Conservation (phyloP, 2,329 filamentous ascomycete genomes). For the Talaromyces sp. region DNA sequence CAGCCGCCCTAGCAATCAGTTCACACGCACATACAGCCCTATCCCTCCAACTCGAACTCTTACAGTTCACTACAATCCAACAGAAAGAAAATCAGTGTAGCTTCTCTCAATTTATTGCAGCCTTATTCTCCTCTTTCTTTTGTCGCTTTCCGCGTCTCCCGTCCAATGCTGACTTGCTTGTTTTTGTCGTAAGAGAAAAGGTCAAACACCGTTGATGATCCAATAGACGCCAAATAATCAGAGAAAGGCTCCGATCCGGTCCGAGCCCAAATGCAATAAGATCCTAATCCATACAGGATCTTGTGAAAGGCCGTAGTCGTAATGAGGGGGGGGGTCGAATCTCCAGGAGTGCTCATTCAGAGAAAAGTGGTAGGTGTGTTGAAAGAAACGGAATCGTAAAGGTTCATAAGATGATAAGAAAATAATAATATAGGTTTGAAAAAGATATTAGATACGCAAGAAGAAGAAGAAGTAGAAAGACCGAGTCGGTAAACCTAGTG, state of each 20-base stretch:
- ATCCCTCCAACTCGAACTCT: conserved; percentile 10
- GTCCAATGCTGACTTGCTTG: background rate
- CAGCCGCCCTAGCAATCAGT: background rate
- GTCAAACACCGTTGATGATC: background rate
- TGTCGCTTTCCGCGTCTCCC: background rate
- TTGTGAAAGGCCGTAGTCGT: conserved; percentile 36
- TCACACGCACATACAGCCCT: conserved; percentile 8
- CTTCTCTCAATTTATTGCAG: background rate
- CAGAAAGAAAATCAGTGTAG: background rate
- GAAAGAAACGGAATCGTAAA: conserved; percentile 18
- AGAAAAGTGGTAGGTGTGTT: background rate
- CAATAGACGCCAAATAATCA: conserved; percentile 16
- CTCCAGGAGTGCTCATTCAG: background rate
- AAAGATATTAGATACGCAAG: background rate
- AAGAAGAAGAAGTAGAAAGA: background rate
- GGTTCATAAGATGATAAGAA: background rate
- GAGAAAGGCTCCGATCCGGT: conserved; percentile 3
- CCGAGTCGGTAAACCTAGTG: conserved; percentile 31
- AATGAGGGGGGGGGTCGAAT: conserved; percentile 22
- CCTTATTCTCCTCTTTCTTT: background rate
- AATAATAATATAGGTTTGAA: background rate
- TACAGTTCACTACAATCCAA: background rate
- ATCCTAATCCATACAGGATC: conserved; percentile 5
- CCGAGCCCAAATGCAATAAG: conserved; percentile 14
- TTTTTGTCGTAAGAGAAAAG: conserved; percentile 4